Evolutionary conservation across 345 rosid species (phyloP), one percentile per base, ranked within the genome.

Genomic region (Kernera saxatilis): DNA sequence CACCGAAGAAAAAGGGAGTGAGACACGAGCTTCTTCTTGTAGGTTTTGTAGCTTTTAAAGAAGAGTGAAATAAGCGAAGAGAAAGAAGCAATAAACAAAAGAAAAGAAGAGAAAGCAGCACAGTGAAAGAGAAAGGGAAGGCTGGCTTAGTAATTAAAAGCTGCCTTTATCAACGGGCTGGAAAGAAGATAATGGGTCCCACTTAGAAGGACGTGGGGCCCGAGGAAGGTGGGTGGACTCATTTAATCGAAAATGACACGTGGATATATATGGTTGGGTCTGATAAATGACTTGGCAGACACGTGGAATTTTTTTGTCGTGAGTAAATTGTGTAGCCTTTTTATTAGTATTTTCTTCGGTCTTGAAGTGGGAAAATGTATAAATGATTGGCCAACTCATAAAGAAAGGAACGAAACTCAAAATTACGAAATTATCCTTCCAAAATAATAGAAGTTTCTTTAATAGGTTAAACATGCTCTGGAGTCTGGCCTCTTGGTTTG

Each of bases 81-180:
- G 30, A 15, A 60, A 14, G 26, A 33, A 39, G 46, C 55, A 72
- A 41, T 8, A 39, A 30, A 30, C 17, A 41, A 23, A 10, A 15
- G 5, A 10, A 3, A 23, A 3, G 35, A n/a, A 54, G 5, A 22
- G 32, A 5, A 22, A 4, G n/a, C n/a, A 40, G 59, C 52, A 66
- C 14, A 73, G 77, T 73, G 77, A 64, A 55, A 73, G 71, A 73
- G 58, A 73, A 64, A 72, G 48, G 30, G 40, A 44, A 53, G 36
- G 70, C 44, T 33, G 64, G 70, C 44, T 33, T 57, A 26, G 71
- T 64, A 59, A 59, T 67, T 66, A 68, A 74, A 74, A 67, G 67
- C 72, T 56, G 78, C 69, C 54, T 75, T 68, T 68, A 68, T 74
- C 73, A 68, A 67, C 73, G 78, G 67, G 78, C 63, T 74, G 78